Evolutionary conservation across 2,329 filamentous ascomycete species (phyloP), one percentile per base, ranked within the genome.

Genomic region (Colletotrichum limetticola): DNA sequence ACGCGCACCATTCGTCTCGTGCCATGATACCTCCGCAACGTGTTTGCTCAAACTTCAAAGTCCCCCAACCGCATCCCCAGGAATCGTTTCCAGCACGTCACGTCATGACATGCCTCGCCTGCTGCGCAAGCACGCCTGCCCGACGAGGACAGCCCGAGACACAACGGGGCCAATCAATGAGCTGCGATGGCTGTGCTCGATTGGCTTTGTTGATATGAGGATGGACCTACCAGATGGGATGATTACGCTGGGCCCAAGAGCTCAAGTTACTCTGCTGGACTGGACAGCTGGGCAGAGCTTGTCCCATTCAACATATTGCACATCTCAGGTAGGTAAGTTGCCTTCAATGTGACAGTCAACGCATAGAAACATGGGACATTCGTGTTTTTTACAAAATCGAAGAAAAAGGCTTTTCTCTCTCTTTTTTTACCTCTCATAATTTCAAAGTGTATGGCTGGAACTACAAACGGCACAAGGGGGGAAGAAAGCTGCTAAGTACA

Each of bases 401-500:
- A 69, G 56, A 72, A 68, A 68, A 68, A n/a, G 37, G 46, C 32
- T 57, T 65, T 61, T 72, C 37, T 63, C 52, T n/a, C 52, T n/a
- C 14, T 16, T 58, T 66, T 16, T 66, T 22, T 19, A 67, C 64
- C 59, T 65, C 46, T 70, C 37, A 49, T 69, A 3, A 65, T 72
- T 72, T 72, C 42, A 9, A 42, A 42, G 42, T 19, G 19, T 46
- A 16, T 49, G 65, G 58, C 58, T 68, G 55, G 66, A 57, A 72
- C 59, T 42, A 52, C 37, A 42, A 19, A 46, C 30, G 42, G 55
- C n/a, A 56, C 14, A 7, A 42, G 2, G 14, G 37, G n/a, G 11
- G 28, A 57, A 42, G 71, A 63, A 58, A 57, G 68, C 61, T 66
- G 61, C 46, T 74, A 74, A 71, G 67, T 74, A 74, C 71, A 74